These are phyloP conservation scores for Teratosphaeria zuluensis DNA, from an alignment of 2,329 filamentous ascomycete genomes.

Conservation along the genomic window DNA sequence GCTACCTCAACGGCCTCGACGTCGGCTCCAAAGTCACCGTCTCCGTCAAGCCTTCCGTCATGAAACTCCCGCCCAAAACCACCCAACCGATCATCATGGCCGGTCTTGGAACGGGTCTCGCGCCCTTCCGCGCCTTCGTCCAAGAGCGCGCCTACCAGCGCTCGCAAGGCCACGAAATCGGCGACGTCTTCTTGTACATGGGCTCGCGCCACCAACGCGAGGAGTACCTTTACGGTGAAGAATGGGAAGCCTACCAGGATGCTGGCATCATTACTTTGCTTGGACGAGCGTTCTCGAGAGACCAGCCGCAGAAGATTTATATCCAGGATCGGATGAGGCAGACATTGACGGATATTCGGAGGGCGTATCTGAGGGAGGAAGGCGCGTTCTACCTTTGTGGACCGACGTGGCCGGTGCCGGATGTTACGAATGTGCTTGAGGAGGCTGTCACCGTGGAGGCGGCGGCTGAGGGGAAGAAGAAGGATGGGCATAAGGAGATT, in stretches of 20 bases:
- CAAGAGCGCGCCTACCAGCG: conserved; percentile 98
- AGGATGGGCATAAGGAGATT: conserved; percentile 77
- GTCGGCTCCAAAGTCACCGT: conserved; percentile 75
- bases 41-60: conserved; percentile 94
- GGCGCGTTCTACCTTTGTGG: conserved; percentile 96
- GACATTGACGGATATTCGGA: conserved; percentile 68
- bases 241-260: conserved; percentile 97
- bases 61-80: conserved; percentile 87
- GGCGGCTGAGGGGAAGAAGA: conserved; percentile 33
- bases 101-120: conserved; percentile 92
- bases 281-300: conserved; percentile 87
- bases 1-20: conserved; percentile 69
- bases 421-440: conserved; percentile 87
- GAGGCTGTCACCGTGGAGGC: conserved; percentile 73
- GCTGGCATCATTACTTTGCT: conserved; percentile 91
- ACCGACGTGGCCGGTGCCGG: conserved; percentile 95
- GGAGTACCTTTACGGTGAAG: conserved; percentile 97
- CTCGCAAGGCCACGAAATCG: conserved; percentile 91
- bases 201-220: conserved; percentile 94
- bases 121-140: conserved; percentile 97
- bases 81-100: conserved; percentile 97
- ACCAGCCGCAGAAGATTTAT: conserved; percentile 98
- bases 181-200: conserved; percentile 88
- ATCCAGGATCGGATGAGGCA: conserved; percentile 97
- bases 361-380: conserved; percentile 78